Conservation (phyloP, 192 early-diverging fungal genomes). For the Podochytrium sp. region DNA sequence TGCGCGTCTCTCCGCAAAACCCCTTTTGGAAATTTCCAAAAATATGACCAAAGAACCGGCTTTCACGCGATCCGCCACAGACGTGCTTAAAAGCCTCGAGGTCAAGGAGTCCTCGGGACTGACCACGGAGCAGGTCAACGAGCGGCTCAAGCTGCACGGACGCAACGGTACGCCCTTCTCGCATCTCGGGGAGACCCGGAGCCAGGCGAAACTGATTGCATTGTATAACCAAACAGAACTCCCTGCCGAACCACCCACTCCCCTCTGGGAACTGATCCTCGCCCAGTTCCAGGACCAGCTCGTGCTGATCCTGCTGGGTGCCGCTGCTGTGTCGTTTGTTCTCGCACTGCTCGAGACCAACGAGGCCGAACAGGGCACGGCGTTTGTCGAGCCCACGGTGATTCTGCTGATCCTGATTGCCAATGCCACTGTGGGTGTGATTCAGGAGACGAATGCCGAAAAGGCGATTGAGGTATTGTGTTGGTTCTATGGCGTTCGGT, state of each 20-base stretch:
- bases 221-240: constrained; percentile 58
- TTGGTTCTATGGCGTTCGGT: not conserved
- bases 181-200: no score
- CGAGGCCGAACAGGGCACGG: constrained; percentile 67
- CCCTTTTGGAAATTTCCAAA: no score
- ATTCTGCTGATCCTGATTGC: constrained; percentile 98
- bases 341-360: constrained; percentile 83
- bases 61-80: constrained; percentile 63
- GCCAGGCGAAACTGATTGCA: not conserved
- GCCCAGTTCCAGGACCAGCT: constrained; percentile 99
- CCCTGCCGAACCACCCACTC: constrained; percentile 86
- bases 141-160: constrained; percentile 70
- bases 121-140: constrained; percentile 61
- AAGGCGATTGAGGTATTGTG: constrained; percentile 86
- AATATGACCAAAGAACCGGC: not conserved
- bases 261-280: constrained; percentile 89
- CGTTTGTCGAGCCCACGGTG: constrained; percentile 95
- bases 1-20: no score
- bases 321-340: constrained; percentile 90
- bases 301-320: constrained; percentile 90
- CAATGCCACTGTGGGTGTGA: constrained; percentile 95
- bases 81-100: constrained; percentile 70
- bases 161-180: constrained; percentile 70
- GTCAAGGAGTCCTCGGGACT: constrained; percentile 72
- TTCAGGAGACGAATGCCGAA: constrained; percentile 96